Base-by-base conservation (phyloP, 2,329 filamentous ascomycete genomes). In the Botrytis elliptica region DNA sequence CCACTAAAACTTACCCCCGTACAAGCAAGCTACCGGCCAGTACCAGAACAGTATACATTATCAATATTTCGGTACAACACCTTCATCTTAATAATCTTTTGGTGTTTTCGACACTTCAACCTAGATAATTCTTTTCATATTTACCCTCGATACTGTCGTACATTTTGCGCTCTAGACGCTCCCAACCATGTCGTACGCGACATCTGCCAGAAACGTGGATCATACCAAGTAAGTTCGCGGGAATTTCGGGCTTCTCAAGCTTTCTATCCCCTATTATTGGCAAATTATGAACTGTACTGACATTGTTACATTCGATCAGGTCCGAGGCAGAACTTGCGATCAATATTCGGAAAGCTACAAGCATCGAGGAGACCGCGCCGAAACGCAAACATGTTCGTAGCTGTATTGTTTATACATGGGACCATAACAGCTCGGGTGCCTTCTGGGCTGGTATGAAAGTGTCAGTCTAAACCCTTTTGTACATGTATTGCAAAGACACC, bases 371-470 rank as follows among this genome's bases (percentile, higher is more conserved):
- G 82, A 88, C 90, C 2, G 90, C 89, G 10, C 89, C 89, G 55
- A 91, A 91, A 82, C 88, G 89, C 80, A 99, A 99, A 85, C 96
- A 99, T 92, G 96, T 99, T 74, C 93, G 96, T 81, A 94, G 93
- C 83, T 97, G 94, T 82, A 99, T 99, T 80, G 95, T 99, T 64
- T 98, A 98, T 84, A 98, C 95, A 74, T 99, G 96, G 96, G 96
- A 99, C 84, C 94, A 99, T 86, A 97, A 97, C 85, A 97, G 92
- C 77, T 97, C 95, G 60, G 88, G 90, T 82, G 93, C 95, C 81
- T 99, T 99, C 83, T 99, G 96, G 96, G 90, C 93, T 73, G 95
- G 95, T 82, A 97, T 99, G 88, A 99, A 99, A 90, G 95, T 98
- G 92, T 97, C 88, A 78, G 92, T 88, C 70, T 63, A 72, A 68